phyloP scores from a whole-genome alignment of 345 rosid genomes.

The Syzygium aromaticum region DNA sequence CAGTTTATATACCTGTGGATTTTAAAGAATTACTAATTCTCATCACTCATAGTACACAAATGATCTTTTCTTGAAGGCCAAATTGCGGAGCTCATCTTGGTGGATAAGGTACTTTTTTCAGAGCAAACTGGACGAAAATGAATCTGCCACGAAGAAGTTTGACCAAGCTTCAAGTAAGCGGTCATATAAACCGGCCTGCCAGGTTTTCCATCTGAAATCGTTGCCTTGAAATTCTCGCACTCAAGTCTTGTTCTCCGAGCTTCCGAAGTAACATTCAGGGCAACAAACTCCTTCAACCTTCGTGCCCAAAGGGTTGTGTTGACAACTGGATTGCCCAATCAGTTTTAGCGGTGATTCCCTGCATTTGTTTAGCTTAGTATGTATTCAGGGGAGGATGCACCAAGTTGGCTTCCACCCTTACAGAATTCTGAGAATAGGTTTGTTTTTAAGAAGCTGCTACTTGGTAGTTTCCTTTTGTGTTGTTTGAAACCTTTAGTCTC shows the following conservation, averaged over 20 bases:
- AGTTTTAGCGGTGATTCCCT: background rate
- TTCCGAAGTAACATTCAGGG: background rate
- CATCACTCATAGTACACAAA: background rate
- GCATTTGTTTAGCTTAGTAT: background rate
- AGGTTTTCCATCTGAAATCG: conserved; percentile 78
- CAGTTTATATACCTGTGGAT: background rate
- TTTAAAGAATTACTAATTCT: background rate
- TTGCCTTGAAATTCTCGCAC: conserved; percentile 2
- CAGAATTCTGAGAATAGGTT: background rate
- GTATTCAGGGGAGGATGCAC: background rate
- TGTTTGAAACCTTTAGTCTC: background rate
- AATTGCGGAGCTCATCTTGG: conserved; percentile 82
- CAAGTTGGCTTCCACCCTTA: background rate
- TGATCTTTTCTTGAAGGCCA: conserved; percentile 43
- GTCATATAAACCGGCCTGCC: conserved; percentile 68
- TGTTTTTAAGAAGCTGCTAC: background rate
- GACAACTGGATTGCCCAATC: background rate
- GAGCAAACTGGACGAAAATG: conserved; percentile 56
- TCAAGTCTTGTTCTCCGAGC: background rate
- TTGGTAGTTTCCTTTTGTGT: background rate
- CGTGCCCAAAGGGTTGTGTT: background rate
- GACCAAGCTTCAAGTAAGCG: conserved; percentile 52
- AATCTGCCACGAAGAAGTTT: conserved; percentile 62
- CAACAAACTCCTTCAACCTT: background rate
- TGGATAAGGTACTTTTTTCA: conserved; percentile 70